Evolutionary conservation across 2,329 filamentous ascomycete genomes (phyloP).

Genomic region (Dactylella cylindrospora): DNA sequence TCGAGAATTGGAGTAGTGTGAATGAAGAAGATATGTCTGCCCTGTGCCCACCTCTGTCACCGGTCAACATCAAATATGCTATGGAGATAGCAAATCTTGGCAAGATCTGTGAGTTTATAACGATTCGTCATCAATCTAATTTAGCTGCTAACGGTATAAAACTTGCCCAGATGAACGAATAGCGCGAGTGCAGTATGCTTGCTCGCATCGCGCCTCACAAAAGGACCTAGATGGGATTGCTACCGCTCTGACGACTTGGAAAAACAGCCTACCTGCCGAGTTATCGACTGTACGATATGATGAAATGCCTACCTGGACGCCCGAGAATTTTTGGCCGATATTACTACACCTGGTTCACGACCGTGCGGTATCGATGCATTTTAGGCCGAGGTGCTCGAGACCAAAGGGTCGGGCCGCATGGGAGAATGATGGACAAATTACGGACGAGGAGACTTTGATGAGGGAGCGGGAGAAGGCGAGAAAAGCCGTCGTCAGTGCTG

Average conservation of each 20-base stretch:
- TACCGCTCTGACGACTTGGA: constrained; percentile 26
- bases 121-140: neutral
- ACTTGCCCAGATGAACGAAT: constrained; percentile 27
- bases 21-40: constrained; percentile 11
- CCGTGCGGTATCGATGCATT: constrained; percentile 42
- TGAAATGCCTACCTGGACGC: constrained; percentile 39
- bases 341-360: constrained; percentile 36
- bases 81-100: constrained; percentile 33
- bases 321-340: constrained; percentile 41
- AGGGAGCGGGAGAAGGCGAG: constrained; percentile 38
- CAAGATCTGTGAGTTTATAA: constrained; percentile 30
- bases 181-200: constrained; percentile 33
- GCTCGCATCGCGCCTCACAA: constrained; percentile 26
- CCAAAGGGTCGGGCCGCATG: constrained; percentile 19
- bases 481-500: constrained; percentile 40
- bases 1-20: constrained; percentile 25
- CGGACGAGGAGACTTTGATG: constrained; percentile 20
- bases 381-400: constrained; percentile 26
- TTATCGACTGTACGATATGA: constrained; percentile 37
- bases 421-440: constrained; percentile 5
- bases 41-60: constrained; percentile 25
- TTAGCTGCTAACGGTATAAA: neutral
- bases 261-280: constrained; percentile 27
- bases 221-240: constrained; percentile 26
- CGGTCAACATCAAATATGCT: constrained; percentile 33